Conservation (phyloP, 176 grass and related monocot species). For the Paspalum vaginatum region DNA sequence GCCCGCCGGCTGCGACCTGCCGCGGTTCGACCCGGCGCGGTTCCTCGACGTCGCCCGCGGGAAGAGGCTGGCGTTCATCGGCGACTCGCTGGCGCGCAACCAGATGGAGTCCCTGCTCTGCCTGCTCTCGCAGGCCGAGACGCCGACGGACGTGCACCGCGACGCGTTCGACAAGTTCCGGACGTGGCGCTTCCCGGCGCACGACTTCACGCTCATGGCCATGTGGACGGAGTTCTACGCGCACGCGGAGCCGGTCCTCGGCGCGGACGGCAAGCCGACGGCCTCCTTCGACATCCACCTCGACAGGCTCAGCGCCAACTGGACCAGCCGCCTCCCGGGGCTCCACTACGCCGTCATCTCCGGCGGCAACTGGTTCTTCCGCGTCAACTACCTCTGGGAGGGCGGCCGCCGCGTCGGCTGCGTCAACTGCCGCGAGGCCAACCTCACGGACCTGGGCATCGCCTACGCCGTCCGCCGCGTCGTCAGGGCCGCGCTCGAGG, state of each 20-base stretch:
- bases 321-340: constrained; percentile 45
- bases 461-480: constrained; percentile 44
- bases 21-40: constrained; percentile 50
- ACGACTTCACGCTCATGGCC: constrained; percentile 68
- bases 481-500: constrained; percentile 46
- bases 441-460: constrained; percentile 34
- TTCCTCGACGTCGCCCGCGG: constrained; percentile 56
- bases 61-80: constrained; percentile 69
- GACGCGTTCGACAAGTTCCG: constrained; percentile 46
- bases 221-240: constrained; percentile 79
- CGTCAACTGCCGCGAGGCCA: constrained; percentile 41
- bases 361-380: constrained; percentile 75
- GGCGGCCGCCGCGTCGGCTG: constrained; percentile 46
- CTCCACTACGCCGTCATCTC: constrained; percentile 66
- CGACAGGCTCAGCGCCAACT: constrained; percentile 52
- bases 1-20: constrained; percentile 57
- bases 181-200: constrained; percentile 60
- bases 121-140: constrained; percentile 65
- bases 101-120: constrained; percentile 73
- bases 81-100: constrained; percentile 79
- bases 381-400: constrained; percentile 55
- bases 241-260: constrained; percentile 21
- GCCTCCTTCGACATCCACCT: constrained; percentile 68
- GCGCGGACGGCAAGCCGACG: constrained; percentile 39
- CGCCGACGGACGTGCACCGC: constrained; percentile 38